Conservation (phyloP, 2,329 filamentous ascomycete genomes). For the Claviceps purpurea region DNA sequence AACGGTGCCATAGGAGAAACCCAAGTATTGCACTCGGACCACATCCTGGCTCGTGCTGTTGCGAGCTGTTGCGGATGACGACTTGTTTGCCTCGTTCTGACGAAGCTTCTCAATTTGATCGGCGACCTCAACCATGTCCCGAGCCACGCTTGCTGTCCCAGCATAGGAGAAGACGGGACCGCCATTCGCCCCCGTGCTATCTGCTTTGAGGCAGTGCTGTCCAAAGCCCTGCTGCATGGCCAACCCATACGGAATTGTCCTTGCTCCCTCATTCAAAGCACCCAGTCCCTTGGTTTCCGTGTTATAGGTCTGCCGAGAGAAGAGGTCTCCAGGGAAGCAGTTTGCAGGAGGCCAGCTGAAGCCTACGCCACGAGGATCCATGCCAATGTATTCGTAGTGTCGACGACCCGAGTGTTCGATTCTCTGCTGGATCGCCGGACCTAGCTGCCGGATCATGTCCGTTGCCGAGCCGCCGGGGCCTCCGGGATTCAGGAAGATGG, state of each 20-base stretch:
- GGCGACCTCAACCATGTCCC: slow-evolving; percentile 6
- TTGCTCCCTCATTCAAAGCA: background rate
- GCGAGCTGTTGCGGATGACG: background rate
- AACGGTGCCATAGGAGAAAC: slow-evolving; percentile 27
- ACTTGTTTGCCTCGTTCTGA: background rate
- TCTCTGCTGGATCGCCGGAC: slow-evolving; percentile 14
- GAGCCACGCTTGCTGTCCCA: slow-evolving; percentile 6
- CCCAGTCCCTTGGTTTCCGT: background rate
- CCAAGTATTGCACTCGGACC: slow-evolving; percentile 29
- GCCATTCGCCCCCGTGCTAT: slow-evolving; percentile 3
- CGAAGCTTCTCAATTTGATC: slow-evolving; percentile 6
- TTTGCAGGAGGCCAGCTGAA: slow-evolving; percentile 1
- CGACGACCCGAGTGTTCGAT: slow-evolving; percentile 13
- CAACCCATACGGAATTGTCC: slow-evolving; percentile 3
- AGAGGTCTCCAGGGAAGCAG: slow-evolving; percentile 10
- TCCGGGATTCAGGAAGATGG: slow-evolving; percentile 25
- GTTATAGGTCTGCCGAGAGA: slow-evolving; percentile 1
- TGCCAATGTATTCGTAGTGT: slow-evolving; percentile 25
- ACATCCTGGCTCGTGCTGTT: background rate
- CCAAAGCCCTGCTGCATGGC: slow-evolving; percentile 11
- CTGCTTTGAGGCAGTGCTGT: slow-evolving; percentile 12
- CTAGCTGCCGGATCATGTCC: slow-evolving; percentile 9
- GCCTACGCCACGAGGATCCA: slow-evolving; percentile 26
- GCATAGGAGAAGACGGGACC: slow-evolving; percentile 14
- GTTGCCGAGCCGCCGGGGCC: slow-evolving; percentile 26